Evolutionary conservation across 768 basidiomycete species (phyloP), one percentile per base, ranked within the genome.

Genomic region (Macrocybe gigantea): DNA sequence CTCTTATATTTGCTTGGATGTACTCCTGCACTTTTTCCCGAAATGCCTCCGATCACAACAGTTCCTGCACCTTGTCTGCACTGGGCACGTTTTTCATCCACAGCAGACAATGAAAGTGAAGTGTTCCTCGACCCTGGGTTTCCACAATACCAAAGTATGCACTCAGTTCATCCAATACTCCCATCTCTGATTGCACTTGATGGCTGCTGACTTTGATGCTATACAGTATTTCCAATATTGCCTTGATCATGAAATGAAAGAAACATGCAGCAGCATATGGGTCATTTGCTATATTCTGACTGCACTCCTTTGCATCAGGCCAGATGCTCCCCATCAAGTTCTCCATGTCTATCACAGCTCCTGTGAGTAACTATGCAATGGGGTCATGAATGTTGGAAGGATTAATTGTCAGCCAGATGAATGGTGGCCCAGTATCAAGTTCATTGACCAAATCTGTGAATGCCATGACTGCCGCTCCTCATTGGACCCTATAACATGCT

Each of bases 331-430:
- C 29, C 1, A 50, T 3, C 42, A 77, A 76, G 0, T 51, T 1
- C 44, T 79, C 69, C 6, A 78, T 46, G 44, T 78, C 59, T 6
- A 79, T 75, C 0, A 71, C 54, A 30, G 61, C 62, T 0, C 77
- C 74, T 0, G 67, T 61, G 8, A 78, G 57, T 0, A 77, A 61
- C 45, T 77, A 74, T 0, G 67, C 70, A 15, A 78, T 60, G 0
- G 74, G 75, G 50, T 75, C 69, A 34, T 72, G 64, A 0, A 64
- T 53, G 48, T 78, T 70, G 0, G 53, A 40, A 0, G 68, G 70
- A 43, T 74, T 76, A 1, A 78, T 61, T 0, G 74, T 78, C 1
- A 70, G 50, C 74, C 75, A 78, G 0, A 76, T 29, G 1, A 44
- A 52, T 0, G 72, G 71, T 1, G 67, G 65, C 11, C 59, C 59